Evolutionary conservation across 2,329 filamentous ascomycete genomes (phyloP), one percentile per base, ranked within the genome.

Genomic region (Penicillium brevicompactum): DNA sequence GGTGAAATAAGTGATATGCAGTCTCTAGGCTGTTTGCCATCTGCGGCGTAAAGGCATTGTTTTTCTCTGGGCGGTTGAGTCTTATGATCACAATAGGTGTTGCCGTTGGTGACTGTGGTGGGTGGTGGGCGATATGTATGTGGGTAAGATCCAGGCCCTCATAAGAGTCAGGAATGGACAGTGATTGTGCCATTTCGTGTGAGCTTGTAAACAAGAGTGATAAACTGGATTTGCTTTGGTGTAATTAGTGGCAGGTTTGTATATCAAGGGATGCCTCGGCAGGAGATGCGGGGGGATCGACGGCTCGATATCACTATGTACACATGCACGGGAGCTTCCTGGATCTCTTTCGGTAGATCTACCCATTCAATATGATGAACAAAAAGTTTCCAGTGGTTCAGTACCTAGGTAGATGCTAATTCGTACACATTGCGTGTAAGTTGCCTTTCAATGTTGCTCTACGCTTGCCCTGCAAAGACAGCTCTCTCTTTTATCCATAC

Each of bases 71-170:
- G 16, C 88, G 84, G 74, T 88, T 79, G 40, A 90, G 80, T 2
- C 83, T 83, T 32, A 90, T 71, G 58, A 89, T 70, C 47, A 90
- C 79, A 49, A 89, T 80, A 14, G 82, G 81, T 1, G 87, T 89
- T 8, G 82, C 79, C 2, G 78, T 73, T 7, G 79, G 70, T 0
- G 86, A 83, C 21, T 68, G 66, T 2, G 49, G 57, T 3, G 69
- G 70, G 14, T 70, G 61, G 43, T 73, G 69, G 18, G 64, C 66
- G 24, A 73, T 48, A 22, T 56, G 59, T 60, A 77, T 69, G 50
- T 75, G 67, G 6, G 64, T 57, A 31, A 66, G 64, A 16, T 61
- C 58, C 5, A 75, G 66, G 10, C 63, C 61, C 49, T 72, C 64
- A 53, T 76, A 76, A 18, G 73, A 74, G 1, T 59, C 49, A 13